These are phyloP conservation scores for Xerocomellus chrysenteron DNA, from an alignment of 768 basidiomycete species.

Conservation along the genomic window DNA sequence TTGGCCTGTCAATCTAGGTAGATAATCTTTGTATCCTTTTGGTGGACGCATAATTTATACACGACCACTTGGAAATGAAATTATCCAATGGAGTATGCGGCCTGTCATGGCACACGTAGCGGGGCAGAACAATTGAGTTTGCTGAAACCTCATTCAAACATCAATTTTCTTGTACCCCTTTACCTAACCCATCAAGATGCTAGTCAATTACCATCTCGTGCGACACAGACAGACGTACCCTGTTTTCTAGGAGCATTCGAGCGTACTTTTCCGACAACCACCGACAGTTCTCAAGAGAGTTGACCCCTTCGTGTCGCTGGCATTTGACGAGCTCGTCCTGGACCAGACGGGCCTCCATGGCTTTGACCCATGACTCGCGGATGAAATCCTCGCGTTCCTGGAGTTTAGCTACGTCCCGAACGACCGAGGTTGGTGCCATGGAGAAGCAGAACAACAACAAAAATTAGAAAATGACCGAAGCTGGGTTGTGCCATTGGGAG, in stretches of 20 bases:
- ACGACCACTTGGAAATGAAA: neutral
- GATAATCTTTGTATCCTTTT: neutral
- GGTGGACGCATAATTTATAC: constrained; percentile 11
- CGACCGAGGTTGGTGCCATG: neutral
- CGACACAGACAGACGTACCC: constrained; percentile 48
- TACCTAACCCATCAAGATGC: constrained; percentile 51
- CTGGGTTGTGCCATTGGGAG: neutral
- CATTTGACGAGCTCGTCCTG: constrained; percentile 88
- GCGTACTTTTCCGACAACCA: constrained; percentile 83
- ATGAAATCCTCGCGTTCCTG: constrained; percentile 71
- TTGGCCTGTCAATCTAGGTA: neutral
- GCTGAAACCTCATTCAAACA: constrained; percentile 26
- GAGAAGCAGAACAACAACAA: neutral
- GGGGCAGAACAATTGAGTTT: neutral
- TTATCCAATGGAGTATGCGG: neutral
- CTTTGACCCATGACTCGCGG: constrained; percentile 91
- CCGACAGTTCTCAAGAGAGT: constrained; percentile 86
- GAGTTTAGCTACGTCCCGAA: constrained; percentile 48
- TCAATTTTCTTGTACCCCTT: constrained; percentile 85
- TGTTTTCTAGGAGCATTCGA: constrained; percentile 73
- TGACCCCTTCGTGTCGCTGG: constrained; percentile 87
- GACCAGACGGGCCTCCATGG: constrained; percentile 90
- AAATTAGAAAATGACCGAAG: neutral
- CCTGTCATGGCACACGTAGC: neutral
- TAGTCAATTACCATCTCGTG: constrained; percentile 1